Evolutionary conservation across 139 green algal species (phyloP).

Genomic region (Bryopsis sp.): DNA sequence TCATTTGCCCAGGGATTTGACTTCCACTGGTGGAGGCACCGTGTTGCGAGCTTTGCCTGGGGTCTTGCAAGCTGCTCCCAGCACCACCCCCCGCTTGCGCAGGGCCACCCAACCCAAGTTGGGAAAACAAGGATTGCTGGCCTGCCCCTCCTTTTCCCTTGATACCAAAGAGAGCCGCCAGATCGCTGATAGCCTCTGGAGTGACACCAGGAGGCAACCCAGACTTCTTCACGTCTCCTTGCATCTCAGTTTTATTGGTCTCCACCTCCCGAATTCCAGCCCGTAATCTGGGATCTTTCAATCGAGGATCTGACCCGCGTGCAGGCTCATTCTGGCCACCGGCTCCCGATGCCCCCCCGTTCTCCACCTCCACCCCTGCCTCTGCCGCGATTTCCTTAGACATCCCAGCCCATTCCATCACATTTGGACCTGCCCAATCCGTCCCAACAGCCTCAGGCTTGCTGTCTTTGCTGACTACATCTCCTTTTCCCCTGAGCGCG

Average conservation of each 20-base stretch:
- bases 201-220: background rate
- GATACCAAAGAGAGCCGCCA: conserved; percentile 1
- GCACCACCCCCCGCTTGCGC: no score
- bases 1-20: conserved; percentile 10
- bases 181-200: conserved; percentile 8
- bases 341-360: no score
- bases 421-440: no score
- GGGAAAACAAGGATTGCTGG: no score
- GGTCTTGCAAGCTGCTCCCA: no score
- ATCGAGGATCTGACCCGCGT: no score
- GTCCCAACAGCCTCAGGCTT: background rate
- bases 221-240: background rate
- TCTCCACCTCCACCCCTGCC: no score
- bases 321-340: no score
- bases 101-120: no score
- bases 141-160: background rate
- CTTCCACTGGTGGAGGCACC: background rate
- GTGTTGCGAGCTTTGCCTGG: background rate
- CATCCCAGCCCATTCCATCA: no score
- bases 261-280: background rate
- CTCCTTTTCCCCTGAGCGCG: background rate
- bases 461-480: background rate
- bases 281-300: conserved; percentile 1
- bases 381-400: no score
- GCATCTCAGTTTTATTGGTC: no score